phyloP scores from a whole-genome alignment of 2,329 filamentous ascomycete genomes.

The Pezicula rhizophila region DNA sequence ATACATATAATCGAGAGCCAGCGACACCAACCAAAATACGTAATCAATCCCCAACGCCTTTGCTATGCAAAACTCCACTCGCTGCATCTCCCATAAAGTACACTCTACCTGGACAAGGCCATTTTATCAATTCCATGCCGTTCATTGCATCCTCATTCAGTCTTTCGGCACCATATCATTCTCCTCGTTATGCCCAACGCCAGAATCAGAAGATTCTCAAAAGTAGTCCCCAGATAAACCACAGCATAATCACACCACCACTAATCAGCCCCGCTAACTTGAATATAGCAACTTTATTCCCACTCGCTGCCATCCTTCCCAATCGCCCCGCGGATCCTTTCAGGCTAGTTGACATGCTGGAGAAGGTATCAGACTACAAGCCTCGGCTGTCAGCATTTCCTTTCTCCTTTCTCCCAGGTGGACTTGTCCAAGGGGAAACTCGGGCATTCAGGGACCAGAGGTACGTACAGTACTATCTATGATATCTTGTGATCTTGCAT shows the following conservation, averaged over 20 bases:
- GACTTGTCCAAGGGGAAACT: background rate
- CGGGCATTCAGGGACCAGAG: background rate
- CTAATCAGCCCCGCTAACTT: constrained; percentile 83
- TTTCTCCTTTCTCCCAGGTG: background rate
- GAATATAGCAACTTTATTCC: constrained; percentile 85
- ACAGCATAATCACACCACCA: constrained; percentile 66
- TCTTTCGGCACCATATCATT: background rate
- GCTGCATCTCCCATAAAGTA: background rate
- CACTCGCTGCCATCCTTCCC: constrained; percentile 82
- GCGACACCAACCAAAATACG: background rate
- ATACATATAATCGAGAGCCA: background rate
- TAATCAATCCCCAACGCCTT: constrained; percentile 17
- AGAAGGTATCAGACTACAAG: constrained; percentile 78
- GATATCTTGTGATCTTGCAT: constrained; percentile 79
- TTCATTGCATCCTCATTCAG: background rate
- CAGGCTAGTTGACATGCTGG: constrained; percentile 73
- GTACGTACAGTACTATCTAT: constrained; percentile 75
- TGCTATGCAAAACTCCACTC: constrained; percentile 21
- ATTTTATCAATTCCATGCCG: background rate
- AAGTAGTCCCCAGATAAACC: constrained; percentile 40
- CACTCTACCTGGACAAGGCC: background rate
- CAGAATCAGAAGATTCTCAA: constrained; percentile 25
- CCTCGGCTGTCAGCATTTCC: background rate
- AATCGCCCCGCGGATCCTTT: constrained; percentile 79
- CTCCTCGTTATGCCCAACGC: background rate